Conservation (phyloP, 768 basidiomycete genomes). For the Rhodotorula toruloides region DNA sequence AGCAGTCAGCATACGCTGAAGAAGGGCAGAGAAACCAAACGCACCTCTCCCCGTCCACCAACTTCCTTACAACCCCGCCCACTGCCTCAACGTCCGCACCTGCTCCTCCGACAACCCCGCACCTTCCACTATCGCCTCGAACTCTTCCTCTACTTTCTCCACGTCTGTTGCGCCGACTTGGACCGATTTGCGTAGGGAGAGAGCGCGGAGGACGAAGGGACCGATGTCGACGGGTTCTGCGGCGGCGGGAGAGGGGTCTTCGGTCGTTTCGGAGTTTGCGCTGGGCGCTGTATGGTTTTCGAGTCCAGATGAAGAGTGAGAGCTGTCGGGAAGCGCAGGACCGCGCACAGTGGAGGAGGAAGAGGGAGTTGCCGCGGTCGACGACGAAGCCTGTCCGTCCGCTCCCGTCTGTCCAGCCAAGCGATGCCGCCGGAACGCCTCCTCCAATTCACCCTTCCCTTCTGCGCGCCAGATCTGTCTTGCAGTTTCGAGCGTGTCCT, state of each 20-base stretch:
- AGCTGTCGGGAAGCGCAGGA: neutral
- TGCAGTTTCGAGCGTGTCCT: constrained; percentile 8
- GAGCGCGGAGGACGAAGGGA: constrained; percentile 18
- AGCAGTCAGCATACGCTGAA: too few relatives aligned
- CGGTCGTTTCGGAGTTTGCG: too few relatives aligned
- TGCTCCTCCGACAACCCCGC: constrained; percentile 11
- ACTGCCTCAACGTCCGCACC: constrained; percentile 7
- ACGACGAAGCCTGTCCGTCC: neutral
- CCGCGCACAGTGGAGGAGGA: neutral
- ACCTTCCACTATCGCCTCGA: neutral
- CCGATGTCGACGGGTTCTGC: constrained; percentile 16
- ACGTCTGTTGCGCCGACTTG: neutral
- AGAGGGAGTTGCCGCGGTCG: neutral
- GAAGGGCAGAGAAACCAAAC: neutral
- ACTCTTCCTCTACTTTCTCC: neutral
- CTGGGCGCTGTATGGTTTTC: too few relatives aligned
- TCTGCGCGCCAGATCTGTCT: neutral
- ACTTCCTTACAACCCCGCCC: constrained; percentile 15
- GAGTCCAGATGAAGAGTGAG: too few relatives aligned
- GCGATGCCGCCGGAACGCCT: too few relatives aligned
- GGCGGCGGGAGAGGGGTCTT: neutral
- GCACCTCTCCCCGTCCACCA: too few relatives aligned
- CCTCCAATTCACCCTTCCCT: neutral
- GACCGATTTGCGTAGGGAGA: constrained; percentile 21
- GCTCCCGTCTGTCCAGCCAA: neutral